These are phyloP conservation scores for Polytrichum formosum DNA, from an alignment of 225 moss, liverwort and hornwort species.

Conservation along the genomic window DNA sequence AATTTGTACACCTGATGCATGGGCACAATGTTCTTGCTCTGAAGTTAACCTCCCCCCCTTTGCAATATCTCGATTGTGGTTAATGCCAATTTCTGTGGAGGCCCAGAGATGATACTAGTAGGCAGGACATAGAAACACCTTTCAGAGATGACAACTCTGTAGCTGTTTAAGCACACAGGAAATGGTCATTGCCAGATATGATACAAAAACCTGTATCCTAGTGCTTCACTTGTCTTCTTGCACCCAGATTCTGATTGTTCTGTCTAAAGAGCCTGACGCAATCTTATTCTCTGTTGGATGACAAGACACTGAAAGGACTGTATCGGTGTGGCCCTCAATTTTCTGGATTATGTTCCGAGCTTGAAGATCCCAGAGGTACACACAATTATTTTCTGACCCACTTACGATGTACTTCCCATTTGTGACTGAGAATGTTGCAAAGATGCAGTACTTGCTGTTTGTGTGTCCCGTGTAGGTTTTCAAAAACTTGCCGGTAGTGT, in stretches of 20 bases:
- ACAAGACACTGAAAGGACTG: slow-evolving; percentile 85
- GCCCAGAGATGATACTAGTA: too few relatives aligned
- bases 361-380: slow-evolving; percentile 97
- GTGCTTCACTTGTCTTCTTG: slow-evolving; percentile 52
- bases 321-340: slow-evolving; percentile 83
- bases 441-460: slow-evolving; percentile 88
- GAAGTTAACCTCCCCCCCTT: too few relatives aligned
- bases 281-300: slow-evolving; percentile 92
- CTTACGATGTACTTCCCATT: slow-evolving; percentile 99
- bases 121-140: too few relatives aligned
- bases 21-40: too few relatives aligned
- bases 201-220: not conserved
- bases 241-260: slow-evolving; percentile 83
- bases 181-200: not conserved
- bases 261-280: slow-evolving; percentile 86
- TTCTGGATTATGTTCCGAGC: slow-evolving; percentile 74
- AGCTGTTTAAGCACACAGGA: not conserved
- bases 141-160: too few relatives aligned
- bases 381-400: slow-evolving; percentile 83
- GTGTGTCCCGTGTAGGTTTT: slow-evolving; percentile 84
- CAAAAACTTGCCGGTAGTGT: slow-evolving; percentile 79
- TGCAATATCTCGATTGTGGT: too few relatives aligned
- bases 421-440: slow-evolving; percentile 95
- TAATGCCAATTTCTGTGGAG: too few relatives aligned
- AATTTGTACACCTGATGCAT: too few relatives aligned